Conservation (phyloP, 352 stramenopile genomes). For the Phytophthora cactorum region DNA sequence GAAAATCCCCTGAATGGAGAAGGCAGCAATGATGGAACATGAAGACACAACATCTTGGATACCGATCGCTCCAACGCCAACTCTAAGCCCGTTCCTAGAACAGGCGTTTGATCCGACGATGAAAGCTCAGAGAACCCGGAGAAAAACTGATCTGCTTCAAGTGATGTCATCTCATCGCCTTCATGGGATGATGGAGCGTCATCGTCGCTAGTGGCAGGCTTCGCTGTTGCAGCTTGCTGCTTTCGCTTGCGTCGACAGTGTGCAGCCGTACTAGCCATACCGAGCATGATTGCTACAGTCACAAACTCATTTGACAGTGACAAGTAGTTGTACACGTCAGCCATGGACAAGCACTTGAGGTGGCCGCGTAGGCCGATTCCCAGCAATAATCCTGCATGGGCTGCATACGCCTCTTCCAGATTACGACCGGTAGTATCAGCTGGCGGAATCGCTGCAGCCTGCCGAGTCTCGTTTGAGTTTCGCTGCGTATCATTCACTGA, state of each 20-base stretch:
- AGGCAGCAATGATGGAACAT: slow-evolving; percentile 96
- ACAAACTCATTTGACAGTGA: slow-evolving; percentile 96
- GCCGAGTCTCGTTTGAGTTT: slow-evolving; percentile 15
- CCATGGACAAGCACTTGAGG: slow-evolving; percentile 95
- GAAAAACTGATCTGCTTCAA: slow-evolving; percentile 32
- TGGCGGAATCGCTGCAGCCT: slow-evolving; percentile 21
- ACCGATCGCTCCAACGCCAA: slow-evolving; percentile 87
- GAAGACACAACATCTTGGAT: slow-evolving; percentile 98
- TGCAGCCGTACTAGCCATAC: slow-evolving; percentile 95
- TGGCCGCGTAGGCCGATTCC: slow-evolving; percentile 95
- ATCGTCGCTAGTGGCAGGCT: neutral
- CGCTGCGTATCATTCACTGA: slow-evolving; percentile 41
- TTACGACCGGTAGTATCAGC: slow-evolving; percentile 42
- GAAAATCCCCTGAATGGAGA: slow-evolving; percentile 96
- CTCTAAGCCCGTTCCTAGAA: slow-evolving; percentile 56
- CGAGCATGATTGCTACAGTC: slow-evolving; percentile 96
- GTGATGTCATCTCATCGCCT: slow-evolving; percentile 18
- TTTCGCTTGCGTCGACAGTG: slow-evolving; percentile 75
- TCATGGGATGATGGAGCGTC: slow-evolving; percentile 8
- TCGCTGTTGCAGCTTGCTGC: slow-evolving; percentile 19
- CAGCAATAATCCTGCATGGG: slow-evolving; percentile 95
- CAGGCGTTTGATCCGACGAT: slow-evolving; percentile 37
- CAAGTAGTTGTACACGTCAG: slow-evolving; percentile 99
- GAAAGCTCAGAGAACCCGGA: slow-evolving; percentile 32
- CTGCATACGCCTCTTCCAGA: slow-evolving; percentile 84